Evolutionary conservation across 75 land plant species (phyloP), one percentile per base, ranked within the genome.

Genomic region (Pseudotsuga menziesii): DNA sequence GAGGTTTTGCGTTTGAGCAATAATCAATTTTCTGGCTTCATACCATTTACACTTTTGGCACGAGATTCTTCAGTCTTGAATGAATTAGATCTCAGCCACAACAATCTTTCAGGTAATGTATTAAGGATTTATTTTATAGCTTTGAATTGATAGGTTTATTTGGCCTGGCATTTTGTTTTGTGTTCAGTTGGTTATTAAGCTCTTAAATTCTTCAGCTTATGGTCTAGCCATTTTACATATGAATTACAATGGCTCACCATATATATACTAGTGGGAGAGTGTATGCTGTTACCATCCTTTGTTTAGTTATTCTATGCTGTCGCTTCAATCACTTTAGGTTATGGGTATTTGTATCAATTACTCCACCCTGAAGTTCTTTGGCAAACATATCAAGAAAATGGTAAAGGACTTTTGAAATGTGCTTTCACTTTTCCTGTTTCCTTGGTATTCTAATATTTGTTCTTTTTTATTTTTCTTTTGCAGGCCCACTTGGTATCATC

Each of bases 81-180:
- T 64, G 95, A 92, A 67, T 80, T 97, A 78, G 99, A 97, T 85
- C 86, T 97, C 72, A 92, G 98, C 82, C 78, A 80, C 77, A 97
- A 97, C 82, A 93, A 86, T 73, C 91, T 97, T n/a, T 79, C 98
- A 72, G 99, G 99, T 97, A 92, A 57, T 35, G 35, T 73, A 26
- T 25, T 8, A 9, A 41, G 19, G n/a, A 69, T 41, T n/a, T 36
- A 39, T 69, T 69, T 4, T 41, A 41, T 20, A 20, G 72, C 72
- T 3, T 69, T 69, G 25, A 5, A 41, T n/a, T n/a, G n/a, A 69
- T n/a, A 41, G 20, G 22, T 6, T 36, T 35, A 36, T 39, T 22
- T 69, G 4, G 20, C 52, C 48, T 9, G 12, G 48, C 4, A n/a
- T 11, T 69, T 69, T 39, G 11, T 9, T 2, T 32, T 64, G 41